Conservation (phyloP, 805 yeast genomes). For the Scheffersomyces stipitis region DNA sequence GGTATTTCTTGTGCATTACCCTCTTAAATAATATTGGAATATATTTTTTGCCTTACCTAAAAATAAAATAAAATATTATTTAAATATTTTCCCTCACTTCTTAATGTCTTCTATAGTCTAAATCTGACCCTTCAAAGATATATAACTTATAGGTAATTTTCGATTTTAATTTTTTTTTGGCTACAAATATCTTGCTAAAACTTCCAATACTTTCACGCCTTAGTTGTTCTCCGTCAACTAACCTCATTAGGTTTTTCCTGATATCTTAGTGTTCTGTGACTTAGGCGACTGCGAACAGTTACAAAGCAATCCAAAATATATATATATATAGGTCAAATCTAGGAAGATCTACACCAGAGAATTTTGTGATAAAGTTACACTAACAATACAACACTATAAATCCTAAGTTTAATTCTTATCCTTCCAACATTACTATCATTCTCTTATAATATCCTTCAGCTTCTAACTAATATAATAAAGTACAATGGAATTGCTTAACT, state of each 20-base stretch:
- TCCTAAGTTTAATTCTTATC: too few relatives aligned
- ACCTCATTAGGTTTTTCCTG: neutral
- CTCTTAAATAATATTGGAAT: too few relatives aligned
- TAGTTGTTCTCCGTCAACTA: neutral
- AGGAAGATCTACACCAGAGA: too few relatives aligned
- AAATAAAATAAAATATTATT: neutral
- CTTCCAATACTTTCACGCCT: conserved; percentile 7
- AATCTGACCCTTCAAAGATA: neutral
- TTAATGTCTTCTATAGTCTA: neutral
- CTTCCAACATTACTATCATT: too few relatives aligned
- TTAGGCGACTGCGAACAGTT: too few relatives aligned
- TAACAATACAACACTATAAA: too few relatives aligned
- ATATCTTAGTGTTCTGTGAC: neutral
- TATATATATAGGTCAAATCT: too few relatives aligned
- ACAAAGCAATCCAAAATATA: too few relatives aligned
- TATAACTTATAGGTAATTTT: conserved; percentile 1
- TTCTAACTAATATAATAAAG: neutral
- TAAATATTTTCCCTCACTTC: neutral
- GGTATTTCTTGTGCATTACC: too few relatives aligned
- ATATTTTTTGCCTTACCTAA: neutral
- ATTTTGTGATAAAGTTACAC: too few relatives aligned
- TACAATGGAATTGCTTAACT: conserved; percentile 6
- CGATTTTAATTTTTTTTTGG: conserved; percentile 1
- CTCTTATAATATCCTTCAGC: neutral
- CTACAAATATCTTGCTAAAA: conserved; percentile 5